Evolutionary conservation across 208 protist genomes (phyloP), one percentile per base, ranked within the genome.

Genomic region (Wallacemonas collosoma): DNA sequence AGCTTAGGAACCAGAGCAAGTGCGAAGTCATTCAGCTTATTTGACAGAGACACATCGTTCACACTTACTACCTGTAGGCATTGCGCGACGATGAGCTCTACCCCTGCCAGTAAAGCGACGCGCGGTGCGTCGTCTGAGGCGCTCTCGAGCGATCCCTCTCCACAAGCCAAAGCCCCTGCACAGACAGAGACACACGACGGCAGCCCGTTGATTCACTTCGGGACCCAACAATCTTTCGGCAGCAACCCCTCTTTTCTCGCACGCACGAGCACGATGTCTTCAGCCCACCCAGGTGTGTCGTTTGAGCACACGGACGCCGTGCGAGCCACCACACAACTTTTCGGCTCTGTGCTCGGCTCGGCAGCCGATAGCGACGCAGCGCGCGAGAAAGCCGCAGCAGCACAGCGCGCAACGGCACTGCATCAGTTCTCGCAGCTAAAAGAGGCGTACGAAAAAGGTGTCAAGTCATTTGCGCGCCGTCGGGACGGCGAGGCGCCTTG

Each of bases 171-270:
- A 7, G 43, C 41, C 2, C 3, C 43, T 12, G 41, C 45, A 15
- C 8, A 5, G 36, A 2, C 26, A 17, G 50, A 53, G 38, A 11
- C 17, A 0, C 3, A 6, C 11, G 60, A 45, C 41, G 60, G 60
- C 41, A 65, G 60, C 43, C 60, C 60, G 41, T 41, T 65, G 12
- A 41, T 65, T 8, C 60, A 65, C 43, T 65, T 65, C n/a, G 60
- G 60, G 3, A 9, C 7, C 7, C 60, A 65, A n/a, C 17, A 5
- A 3, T 65, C 43, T 3, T 3, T 15, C 41, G 43, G 7, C 43
- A 41, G 60, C 43, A 50, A 65, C 41, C 60, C 26, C 43, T 65
- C 60, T 6, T 65, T 65, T 48, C 9, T 65, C 3, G 60, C 41
- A 8, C 60, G 60, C 15, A 48, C 60, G 43, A 65, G n/a, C 60